Evolutionary conservation across 2,329 filamentous ascomycete species (phyloP).

Genomic region (Chaetomium olivaceum): DNA sequence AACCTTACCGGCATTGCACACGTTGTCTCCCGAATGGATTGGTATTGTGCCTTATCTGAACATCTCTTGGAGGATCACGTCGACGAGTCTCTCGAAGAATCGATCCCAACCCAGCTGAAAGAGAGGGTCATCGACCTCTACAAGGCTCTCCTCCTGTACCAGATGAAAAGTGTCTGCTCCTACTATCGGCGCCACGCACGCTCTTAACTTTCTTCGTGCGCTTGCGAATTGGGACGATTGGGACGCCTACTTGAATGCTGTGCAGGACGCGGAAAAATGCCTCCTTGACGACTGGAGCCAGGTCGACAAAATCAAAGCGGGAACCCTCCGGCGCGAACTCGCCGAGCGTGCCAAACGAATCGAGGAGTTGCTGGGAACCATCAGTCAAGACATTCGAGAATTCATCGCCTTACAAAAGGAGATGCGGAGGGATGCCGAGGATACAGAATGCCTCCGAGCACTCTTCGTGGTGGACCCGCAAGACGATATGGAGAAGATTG

Average conservation of each 20-base stretch:
- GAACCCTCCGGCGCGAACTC: constrained; percentile 22
- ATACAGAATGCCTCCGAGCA: constrained; percentile 13
- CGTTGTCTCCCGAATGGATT: constrained; percentile 30
- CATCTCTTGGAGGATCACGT: constrained; percentile 24
- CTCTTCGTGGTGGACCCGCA: constrained; percentile 26
- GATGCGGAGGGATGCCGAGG: too few species aligned
- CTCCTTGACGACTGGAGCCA: constrained; percentile 20
- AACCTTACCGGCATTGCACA: constrained; percentile 29
- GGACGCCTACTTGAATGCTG: constrained; percentile 35
- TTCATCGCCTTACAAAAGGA: too few species aligned
- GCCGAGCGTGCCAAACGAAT: constrained; percentile 17
- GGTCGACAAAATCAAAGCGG: constrained; percentile 20
- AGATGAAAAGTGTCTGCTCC: constrained; percentile 44
- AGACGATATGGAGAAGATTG: constrained; percentile 26
- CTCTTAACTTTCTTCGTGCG: constrained; percentile 35
- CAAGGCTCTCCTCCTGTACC: constrained; percentile 42
- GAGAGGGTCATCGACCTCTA: constrained; percentile 40
- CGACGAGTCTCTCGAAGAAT: background rate
- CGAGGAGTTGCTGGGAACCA: constrained; percentile 18
- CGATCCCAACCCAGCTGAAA: constrained; percentile 24
- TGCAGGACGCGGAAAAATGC: constrained; percentile 36
- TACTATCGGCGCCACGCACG: constrained; percentile 38
- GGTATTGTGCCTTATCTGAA: constrained; percentile 28
- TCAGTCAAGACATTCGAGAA: constrained; percentile 12
- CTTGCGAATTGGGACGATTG: constrained; percentile 41